Percentiles rank a stretch among this genome's conserved stretches.
These are phyloP conservation scores for Exophiala xenobiotica DNA, from an alignment of 2,329 filamentous ascomycete species.

Conservation along the genomic window DNA sequence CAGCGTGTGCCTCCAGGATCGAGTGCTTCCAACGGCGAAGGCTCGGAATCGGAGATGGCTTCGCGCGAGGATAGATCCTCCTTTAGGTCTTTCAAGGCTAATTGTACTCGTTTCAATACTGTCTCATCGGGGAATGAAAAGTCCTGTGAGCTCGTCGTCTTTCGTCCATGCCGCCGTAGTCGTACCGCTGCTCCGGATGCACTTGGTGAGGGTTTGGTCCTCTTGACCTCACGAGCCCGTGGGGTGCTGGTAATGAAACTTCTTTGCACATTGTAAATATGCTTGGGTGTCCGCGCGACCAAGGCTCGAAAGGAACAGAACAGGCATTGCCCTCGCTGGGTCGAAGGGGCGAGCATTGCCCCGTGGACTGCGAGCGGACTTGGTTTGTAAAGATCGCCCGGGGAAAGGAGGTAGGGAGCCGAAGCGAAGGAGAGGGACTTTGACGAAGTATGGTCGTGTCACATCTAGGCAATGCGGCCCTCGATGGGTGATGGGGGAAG, in stretches of 20 bases:
- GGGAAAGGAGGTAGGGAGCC: no score
- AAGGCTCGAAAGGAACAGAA: slow-evolving; percentile 40
- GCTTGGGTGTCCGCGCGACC: slow-evolving; percentile 1
- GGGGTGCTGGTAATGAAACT: slow-evolving; percentile 33
- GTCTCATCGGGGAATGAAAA: no score
- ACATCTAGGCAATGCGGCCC: no score
- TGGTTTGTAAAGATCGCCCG: background rate
- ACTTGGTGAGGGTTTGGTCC: no score
- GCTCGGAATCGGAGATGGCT: slow-evolving; percentile 10
- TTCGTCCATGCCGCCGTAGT: no score
- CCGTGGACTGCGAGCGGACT: background rate
- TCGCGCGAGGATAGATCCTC: slow-evolving; percentile 11
- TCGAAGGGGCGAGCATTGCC: slow-evolving; percentile 20
- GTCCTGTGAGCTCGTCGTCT: no score
- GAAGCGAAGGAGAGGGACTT: no score
- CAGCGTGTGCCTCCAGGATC: slow-evolving; percentile 19
- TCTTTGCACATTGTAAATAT: slow-evolving; percentile 31
- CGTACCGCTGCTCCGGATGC: no score
- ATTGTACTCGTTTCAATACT: slow-evolving; percentile 8
- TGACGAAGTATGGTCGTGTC: no score
- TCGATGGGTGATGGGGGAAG: no score
- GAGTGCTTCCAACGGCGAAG: slow-evolving; percentile 18
- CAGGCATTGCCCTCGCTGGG: slow-evolving; percentile 37
- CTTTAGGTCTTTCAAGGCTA: slow-evolving; percentile 11
- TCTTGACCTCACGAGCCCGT: background rate